Conservation (phyloP, 1,284 basidiomycete genomes). For the Wallemia ichthyophaga region DNA sequence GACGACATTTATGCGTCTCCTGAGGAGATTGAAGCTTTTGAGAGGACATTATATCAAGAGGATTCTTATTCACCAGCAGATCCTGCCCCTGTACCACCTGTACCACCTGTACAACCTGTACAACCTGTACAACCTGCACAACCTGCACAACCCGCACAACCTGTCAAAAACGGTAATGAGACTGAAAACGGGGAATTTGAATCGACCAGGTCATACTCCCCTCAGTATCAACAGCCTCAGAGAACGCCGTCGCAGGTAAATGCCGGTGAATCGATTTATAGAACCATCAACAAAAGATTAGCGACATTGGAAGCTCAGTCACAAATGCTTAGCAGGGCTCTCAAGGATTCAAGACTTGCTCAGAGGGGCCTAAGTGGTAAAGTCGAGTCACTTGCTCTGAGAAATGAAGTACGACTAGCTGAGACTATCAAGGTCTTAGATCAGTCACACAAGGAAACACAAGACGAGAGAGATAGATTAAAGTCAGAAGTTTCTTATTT, state of each 20-base stretch:
- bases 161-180: conserved; percentile 1
- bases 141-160: conserved; percentile 3
- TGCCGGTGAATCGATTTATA: conserved; percentile 79
- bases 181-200: neutral
- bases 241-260: conserved; percentile 12
- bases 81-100: conserved; percentile 1
- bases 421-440: neutral
- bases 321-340: neutral
- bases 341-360: neutral
- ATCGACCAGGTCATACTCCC: conserved; percentile 7
- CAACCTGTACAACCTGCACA: too few relatives aligned
- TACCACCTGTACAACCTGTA: conserved; percentile 8
- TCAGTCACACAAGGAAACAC: neutral
- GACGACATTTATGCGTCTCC: neutral
- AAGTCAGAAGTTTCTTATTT: neutral
- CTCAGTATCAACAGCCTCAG: conserved; percentile 7
- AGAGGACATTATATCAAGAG: neutral
- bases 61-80: neutral
- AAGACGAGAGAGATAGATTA: neutral
- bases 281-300: conserved; percentile 79
- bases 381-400: neutral
- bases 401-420: neutral
- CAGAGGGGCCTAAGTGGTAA: neutral
- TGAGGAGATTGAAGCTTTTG: neutral
- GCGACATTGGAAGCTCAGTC: conserved; percentile 51